Conservation (phyloP, 306 rosid species). For the Cucumis sativus region DNA sequence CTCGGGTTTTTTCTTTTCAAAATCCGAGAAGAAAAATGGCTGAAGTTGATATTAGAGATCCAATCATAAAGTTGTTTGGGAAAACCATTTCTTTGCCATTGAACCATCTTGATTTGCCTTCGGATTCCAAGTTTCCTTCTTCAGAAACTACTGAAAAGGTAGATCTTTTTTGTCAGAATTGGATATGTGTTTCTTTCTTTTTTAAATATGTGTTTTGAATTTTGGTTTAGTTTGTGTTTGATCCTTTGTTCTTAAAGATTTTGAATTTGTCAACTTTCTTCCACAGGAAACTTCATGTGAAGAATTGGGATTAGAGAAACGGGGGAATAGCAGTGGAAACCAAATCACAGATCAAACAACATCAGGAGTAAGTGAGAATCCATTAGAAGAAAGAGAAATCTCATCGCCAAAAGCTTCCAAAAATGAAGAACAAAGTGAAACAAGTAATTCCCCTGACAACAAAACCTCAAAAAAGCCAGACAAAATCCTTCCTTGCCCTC, state of each 20-base stretch:
- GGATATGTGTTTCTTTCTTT: background rate
- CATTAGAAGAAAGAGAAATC: slow-evolving; percentile 35
- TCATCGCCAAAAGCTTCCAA: slow-evolving; percentile 30
- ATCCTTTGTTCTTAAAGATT: background rate
- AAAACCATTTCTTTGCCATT: slow-evolving; percentile 50
- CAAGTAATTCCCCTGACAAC: slow-evolving; percentile 29
- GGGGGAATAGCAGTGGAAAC: slow-evolving; percentile 23
- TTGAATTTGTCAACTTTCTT: background rate
- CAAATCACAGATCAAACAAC: slow-evolving; percentile 28
- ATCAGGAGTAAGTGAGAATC: slow-evolving; percentile 32
- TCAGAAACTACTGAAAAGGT: slow-evolving; percentile 39
- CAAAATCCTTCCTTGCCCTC: slow-evolving; percentile 64
- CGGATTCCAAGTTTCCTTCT: slow-evolving; percentile 4
- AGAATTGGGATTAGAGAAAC: slow-evolving; percentile 26
- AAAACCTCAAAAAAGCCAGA: slow-evolving; percentile 59
- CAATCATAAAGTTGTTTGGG: slow-evolving; percentile 65
- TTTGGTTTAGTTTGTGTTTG: background rate
- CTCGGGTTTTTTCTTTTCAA: background rate
- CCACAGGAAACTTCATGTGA: slow-evolving; percentile 35
- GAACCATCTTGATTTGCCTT: background rate
- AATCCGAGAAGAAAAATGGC: slow-evolving; percentile 33
- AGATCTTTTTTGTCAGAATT: background rate
- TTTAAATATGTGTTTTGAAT: background rate
- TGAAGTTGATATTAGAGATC: slow-evolving; percentile 30
- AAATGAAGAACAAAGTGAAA: slow-evolving; percentile 39